Evolutionary conservation across 1,284 basidiomycete genomes (phyloP), one percentile per base, ranked within the genome.

Genomic region (Melanopsichium pennsylvanicum): DNA sequence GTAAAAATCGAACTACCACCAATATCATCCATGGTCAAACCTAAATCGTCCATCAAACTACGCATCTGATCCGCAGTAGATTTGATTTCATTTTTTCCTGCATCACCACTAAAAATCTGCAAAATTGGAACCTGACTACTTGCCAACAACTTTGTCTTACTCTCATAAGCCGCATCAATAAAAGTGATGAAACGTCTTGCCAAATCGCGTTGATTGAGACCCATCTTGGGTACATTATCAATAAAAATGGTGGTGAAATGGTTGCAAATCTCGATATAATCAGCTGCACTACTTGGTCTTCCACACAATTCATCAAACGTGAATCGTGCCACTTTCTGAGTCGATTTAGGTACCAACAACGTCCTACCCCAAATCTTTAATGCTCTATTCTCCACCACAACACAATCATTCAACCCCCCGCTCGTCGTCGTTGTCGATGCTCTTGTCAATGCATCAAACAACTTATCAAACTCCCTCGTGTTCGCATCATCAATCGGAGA

Each of bases 111-210:
- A 22, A 81, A 81, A 38, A 78, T 74, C 44, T 77, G 74, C 40
- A 80, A 39, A 32, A 81, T 70, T 19, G 75, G 75, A 15, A 78
- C 78, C 46, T 80, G 70, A 42, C 63, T 70, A 26, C 55, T 59
- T 23, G 69, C 60, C 18, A 80, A 50, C 25, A 81, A 35, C 50
- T 73, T 76, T 23, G 72, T 74, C 58, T 81, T 79, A 60, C 67
- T 72, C 60, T 81, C 79, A 58, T 81, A 81, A n/a, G 74, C 71
- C 86, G 90, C 91, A 84, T 98, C 95, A 76, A 98, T 90, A 76
- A 97, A 97, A 0, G 94, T 96, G 81, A 98, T 98, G 81, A 98
- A 97, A 58, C 96, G 85, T 58, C 95, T 85, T 7, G 93, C 93
- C 19, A 77, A 35, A 81, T 98, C 96, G 82, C 96, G 93, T 82